Base-by-base conservation (phyloP, 1,284 basidiomycete species). In the Exobasidium rhododendri region DNA sequence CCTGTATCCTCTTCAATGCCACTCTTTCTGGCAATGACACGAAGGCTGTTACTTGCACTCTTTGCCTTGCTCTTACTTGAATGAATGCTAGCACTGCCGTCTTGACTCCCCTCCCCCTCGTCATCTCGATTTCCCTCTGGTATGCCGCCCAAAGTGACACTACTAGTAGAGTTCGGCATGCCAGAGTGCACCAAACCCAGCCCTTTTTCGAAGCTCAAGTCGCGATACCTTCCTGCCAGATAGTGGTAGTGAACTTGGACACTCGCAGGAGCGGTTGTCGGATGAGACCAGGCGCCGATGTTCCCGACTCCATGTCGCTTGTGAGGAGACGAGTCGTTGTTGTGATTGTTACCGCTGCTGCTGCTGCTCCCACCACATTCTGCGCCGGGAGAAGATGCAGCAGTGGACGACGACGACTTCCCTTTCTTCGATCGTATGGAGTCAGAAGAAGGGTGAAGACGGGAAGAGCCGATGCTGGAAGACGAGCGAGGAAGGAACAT, bases 231-330 rank as follows among this genome's bases (percentile, higher is more conserved):
- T 20, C 62, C 68, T 17, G 68, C 62, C n/a, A 69, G 50, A 29
- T 67, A 60, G 31, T 57, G 56, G 43, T 69, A 56, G 50, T 67
- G 65, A 4, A 69, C 65, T 29, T 69, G 68, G 2, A 71, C 54
- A 45, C 67, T 67, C 54, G 61, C 61, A 14, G 61, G 49, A 20
- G 61, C 59, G 4, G 61, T 62, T 2, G 61, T 62, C 4, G 61
- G 24, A 7, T 50, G 47, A 7, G 47, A 50, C 47, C 47, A 50
- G 14, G 47, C 47, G 7, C 47, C 47, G 20, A 7, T 50, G 14
- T 31, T 7, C 7, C 7, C 22, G 10, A 24, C 47, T 7, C 20
- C 20, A 20, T 50, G 7, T 50, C 47, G 24, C 22, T 50, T 24
- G 7, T 7, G 47, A 10, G 47, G 20, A 31, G 29, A 14, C 20